phyloP scores from a whole-genome alignment of 176 grass and related monocot species.

The Rhynchospora breviuscula region DNA sequence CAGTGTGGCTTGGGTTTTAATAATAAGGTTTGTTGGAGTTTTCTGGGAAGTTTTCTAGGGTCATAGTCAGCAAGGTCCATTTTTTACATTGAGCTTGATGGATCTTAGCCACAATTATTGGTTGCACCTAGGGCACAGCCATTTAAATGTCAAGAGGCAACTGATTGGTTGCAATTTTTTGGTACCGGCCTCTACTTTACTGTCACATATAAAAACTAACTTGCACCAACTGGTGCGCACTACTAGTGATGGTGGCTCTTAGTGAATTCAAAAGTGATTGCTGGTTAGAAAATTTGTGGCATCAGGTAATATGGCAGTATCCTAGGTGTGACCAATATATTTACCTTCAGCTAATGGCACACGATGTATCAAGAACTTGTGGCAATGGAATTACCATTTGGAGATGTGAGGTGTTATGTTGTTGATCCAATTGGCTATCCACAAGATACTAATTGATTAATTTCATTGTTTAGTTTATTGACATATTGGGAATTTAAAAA shows the following conservation, averaged over 20 bases:
- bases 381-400: neutral
- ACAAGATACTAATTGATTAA: neutral
- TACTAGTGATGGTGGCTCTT: neutral
- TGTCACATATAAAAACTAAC: conserved; percentile 2
- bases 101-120: neutral
- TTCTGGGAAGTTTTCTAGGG: neutral
- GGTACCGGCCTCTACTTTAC: neutral
- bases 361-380: neutral
- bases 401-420: neutral
- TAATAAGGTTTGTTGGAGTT: neutral
- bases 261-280: neutral
- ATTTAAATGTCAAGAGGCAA: neutral
- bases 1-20: neutral
- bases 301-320: neutral
- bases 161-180: neutral
- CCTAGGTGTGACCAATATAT: neutral
- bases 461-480: neutral
- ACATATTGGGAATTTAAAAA: neutral
- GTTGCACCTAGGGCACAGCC: conserved; percentile 1
- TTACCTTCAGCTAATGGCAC: conserved; percentile 5
- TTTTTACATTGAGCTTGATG: neutral
- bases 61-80: neutral
- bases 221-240: neutral
- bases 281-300: neutral
- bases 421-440: neutral